Evolutionary conservation across 106 monocot genomes (phyloP).

Genomic region (Triglochin maritima): DNA sequence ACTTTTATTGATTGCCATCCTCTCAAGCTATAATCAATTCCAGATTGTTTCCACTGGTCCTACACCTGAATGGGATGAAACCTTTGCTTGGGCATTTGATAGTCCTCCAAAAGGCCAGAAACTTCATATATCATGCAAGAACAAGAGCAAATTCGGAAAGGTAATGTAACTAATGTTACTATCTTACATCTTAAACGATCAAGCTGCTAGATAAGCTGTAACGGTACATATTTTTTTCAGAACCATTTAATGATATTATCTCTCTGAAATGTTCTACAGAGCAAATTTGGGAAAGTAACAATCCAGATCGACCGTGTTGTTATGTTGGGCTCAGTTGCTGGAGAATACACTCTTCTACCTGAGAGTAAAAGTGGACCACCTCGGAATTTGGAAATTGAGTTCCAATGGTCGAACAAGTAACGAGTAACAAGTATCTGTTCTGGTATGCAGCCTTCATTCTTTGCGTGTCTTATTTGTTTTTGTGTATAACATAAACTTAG

Average conservation of each 20-base stretch:
- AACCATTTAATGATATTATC: too few species aligned
- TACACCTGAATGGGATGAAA: conserved; percentile 96
- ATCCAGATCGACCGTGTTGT: conserved; percentile 98
- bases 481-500: too few species aligned
- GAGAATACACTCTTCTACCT: conserved; percentile 85
- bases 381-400: conserved; percentile 86
- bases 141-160: conserved; percentile 99
- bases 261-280: conserved; percentile 29
- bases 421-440: conserved; percentile 21
- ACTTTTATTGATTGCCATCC: too few species aligned
- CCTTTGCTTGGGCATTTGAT: conserved; percentile 90
- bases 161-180: conserved; percentile 32
- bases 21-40: too few species aligned
- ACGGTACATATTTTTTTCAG: too few species aligned
- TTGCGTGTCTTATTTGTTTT: not conserved
- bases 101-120: conserved; percentile 96
- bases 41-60: conserved; percentile 96
- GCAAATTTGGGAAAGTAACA: conserved; percentile 87
- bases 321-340: conserved; percentile 92
- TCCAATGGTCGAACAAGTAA: conserved; percentile 96
- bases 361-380: conserved; percentile 79
- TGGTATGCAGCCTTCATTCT: not conserved
- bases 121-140: conserved; percentile 99
- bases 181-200: not conserved
- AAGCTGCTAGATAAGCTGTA: not conserved